Evolutionary conservation across 176 grass and related monocot genomes (phyloP).

Genomic region (Eleusine indica): DNA sequence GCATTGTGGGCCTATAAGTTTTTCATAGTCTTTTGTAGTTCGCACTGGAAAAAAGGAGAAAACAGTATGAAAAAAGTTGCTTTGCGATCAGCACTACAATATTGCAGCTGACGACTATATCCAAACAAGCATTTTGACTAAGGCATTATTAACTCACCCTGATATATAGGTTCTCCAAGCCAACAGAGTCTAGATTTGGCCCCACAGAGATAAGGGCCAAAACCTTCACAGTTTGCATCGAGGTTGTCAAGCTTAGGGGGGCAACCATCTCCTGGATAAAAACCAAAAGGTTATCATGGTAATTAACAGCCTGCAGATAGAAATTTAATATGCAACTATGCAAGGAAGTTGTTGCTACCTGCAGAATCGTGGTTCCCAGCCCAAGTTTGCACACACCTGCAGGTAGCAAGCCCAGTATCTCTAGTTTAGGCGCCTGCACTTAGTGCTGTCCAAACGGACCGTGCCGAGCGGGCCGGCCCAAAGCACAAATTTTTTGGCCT

Average conservation of each 20-base stretch:
- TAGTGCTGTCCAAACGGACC: too few relatives aligned
- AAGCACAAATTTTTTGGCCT: too few relatives aligned
- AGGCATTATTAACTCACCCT: neutral
- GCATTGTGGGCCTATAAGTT: neutral
- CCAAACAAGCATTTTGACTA: neutral
- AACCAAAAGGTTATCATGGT: neutral
- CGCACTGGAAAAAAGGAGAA: neutral
- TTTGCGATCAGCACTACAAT: neutral
- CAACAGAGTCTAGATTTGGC: slow-evolving; percentile 8
- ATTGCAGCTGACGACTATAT: neutral
- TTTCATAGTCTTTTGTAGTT: neutral
- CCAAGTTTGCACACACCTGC: too few relatives aligned
- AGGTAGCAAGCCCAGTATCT: too few relatives aligned
- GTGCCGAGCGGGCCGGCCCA: too few relatives aligned
- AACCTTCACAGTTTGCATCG: slow-evolving; percentile 15
- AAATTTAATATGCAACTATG: neutral
- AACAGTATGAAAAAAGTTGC: neutral
- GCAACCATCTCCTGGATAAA: neutral
- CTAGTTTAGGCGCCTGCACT: too few relatives aligned
- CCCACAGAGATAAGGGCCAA: neutral
- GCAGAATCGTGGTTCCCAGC: neutral
- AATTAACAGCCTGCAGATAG: neutral
- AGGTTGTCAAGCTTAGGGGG: neutral
- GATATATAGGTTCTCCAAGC: slow-evolving; percentile 15
- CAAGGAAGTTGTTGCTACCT: neutral